phyloP scores from a whole-genome alignment of 768 basidiomycete species.

The Pleurotus salmoneostramineus region DNA sequence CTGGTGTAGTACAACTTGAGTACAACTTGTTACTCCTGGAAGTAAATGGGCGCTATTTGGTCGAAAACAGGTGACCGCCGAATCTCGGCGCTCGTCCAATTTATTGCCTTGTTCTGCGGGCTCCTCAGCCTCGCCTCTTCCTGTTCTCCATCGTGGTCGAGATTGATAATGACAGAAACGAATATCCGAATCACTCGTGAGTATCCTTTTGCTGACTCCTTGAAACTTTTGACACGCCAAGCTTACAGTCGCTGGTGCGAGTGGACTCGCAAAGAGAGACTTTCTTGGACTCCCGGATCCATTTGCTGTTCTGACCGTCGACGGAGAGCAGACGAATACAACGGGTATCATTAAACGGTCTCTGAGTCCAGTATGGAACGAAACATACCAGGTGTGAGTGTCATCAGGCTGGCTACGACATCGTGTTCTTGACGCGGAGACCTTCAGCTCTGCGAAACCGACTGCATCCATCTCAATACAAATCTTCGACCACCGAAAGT shows the following conservation, averaged over 20 bases:
- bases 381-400: conserved; percentile 80
- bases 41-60: too few species aligned
- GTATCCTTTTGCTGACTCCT: conserved; percentile 15
- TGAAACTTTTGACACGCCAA: neutral
- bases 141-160: neutral
- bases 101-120: conserved; percentile 23
- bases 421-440: conserved; percentile 10
- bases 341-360: conserved; percentile 69
- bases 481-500: conserved; percentile 88
- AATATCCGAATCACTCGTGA: conserved; percentile 47
- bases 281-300: conserved; percentile 83
- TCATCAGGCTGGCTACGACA: conserved; percentile 6
- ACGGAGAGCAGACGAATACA: conserved; percentile 78
- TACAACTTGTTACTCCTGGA: too few species aligned
- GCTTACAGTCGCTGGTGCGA: conserved; percentile 34
- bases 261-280: conserved; percentile 71
- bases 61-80: too few species aligned
- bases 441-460: conserved; percentile 59
- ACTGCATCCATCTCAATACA: conserved; percentile 79
- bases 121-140: conserved; percentile 19
- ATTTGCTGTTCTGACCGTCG: conserved; percentile 84
- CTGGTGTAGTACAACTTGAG: too few species aligned
- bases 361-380: conserved; percentile 77
- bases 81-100: too few species aligned
- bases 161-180: neutral